Percentiles rank a stretch among this genome's conserved stretches.
Evolutionary conservation across 73 alveolate species (phyloP).

Genomic region (Tetrahymena elliotti): DNA sequence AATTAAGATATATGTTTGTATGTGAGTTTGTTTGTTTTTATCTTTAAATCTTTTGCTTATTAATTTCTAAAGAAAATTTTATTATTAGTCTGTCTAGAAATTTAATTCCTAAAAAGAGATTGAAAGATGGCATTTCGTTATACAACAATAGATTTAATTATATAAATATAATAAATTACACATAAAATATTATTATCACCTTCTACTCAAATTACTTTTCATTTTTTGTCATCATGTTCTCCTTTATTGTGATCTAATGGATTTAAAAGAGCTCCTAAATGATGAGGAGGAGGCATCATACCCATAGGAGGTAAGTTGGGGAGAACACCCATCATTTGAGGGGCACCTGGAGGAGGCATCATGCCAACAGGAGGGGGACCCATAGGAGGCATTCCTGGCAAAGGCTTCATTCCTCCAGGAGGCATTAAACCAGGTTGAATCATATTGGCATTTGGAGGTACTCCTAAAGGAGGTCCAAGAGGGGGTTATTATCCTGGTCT

Average conservation of each 20-base stretch:
- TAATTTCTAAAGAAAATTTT: background rate
- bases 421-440: background rate
- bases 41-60: background rate
- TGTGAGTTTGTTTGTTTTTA: too few relatives aligned
- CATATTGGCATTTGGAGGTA: background rate
- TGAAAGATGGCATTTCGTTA: background rate
- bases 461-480: background rate
- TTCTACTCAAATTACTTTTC: background rate
- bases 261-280: background rate
- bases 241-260: background rate
- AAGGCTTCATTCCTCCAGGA: background rate
- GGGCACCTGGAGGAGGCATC: background rate
- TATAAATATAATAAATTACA: background rate
- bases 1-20: too few relatives aligned
- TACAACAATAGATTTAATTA: background rate
- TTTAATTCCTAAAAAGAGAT: background rate
- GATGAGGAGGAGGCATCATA: background rate
- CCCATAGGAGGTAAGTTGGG: background rate
- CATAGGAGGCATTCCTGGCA: background rate
- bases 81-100: background rate
- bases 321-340: background rate
- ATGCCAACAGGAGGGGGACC: background rate
- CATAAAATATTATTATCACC: background rate
- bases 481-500: background rate
- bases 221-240: background rate